Evolutionary conservation across 176 grass and related monocot genomes (phyloP).

Genomic region (Eragrostis curvula): DNA sequence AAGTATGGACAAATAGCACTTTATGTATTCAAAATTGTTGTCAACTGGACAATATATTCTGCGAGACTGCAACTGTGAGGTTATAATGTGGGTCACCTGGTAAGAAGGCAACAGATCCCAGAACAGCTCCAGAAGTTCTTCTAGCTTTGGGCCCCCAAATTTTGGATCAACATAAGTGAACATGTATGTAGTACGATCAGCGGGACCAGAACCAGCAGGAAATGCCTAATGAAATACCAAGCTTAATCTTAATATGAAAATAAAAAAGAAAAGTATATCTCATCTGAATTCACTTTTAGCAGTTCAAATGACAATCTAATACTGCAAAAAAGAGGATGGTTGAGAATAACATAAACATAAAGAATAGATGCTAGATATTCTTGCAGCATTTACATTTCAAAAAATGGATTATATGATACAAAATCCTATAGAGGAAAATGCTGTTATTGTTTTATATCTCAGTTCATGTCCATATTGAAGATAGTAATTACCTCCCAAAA

Average conservation of each 20-base stretch:
- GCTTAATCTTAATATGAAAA: constrained; percentile 19
- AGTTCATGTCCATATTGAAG: constrained; percentile 9
- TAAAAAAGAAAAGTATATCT: background rate
- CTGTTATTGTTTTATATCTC: constrained; percentile 10
- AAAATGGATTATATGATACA: background rate
- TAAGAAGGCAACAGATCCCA: constrained; percentile 92
- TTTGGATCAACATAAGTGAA: constrained; percentile 92
- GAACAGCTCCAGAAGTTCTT: constrained; percentile 88
- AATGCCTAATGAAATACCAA: constrained; percentile 66
- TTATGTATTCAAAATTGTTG: constrained; percentile 7
- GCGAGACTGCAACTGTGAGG: no score
- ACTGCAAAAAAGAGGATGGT: constrained; percentile 5
- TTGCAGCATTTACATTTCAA: background rate
- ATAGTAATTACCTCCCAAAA: constrained; percentile 87
- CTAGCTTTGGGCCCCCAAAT: constrained; percentile 70
- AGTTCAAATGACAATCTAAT: constrained; percentile 3
- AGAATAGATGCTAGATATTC: background rate
- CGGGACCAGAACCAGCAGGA: constrained; percentile 86
- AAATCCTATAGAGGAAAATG: background rate
- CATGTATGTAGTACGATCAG: constrained; percentile 93
- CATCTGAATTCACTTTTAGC: background rate
- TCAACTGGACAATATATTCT: background rate
- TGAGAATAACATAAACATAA: constrained; percentile 1
- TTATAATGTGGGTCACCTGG: constrained; percentile 57
- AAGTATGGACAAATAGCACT: background rate